phyloP scores from a whole-genome alignment of 2,329 filamentous ascomycete species.

The Sporothrix phasma region DNA sequence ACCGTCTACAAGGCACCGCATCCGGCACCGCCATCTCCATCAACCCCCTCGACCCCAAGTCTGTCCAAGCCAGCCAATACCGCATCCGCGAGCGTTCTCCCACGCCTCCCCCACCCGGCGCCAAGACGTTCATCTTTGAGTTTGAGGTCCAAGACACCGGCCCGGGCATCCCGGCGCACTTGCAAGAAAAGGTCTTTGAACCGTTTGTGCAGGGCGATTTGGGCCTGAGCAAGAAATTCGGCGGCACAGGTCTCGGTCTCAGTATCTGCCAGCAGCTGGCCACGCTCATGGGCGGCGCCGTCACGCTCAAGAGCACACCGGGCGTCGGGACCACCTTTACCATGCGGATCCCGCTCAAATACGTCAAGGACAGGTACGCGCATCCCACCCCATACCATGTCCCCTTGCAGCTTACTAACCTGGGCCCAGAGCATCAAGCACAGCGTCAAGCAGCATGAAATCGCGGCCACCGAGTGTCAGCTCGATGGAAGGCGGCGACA shows the following conservation, averaged over 20 bases:
- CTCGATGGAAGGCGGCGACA: conserved; percentile 32
- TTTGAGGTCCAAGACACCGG: conserved; percentile 86
- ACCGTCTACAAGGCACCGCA: conserved; percentile 24
- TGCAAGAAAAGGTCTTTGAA: conserved; percentile 80
- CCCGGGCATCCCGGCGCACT: conserved; percentile 67
- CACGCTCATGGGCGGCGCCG: conserved; percentile 68
- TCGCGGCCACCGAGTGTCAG: conserved; percentile 40
- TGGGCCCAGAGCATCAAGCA: conserved; percentile 39
- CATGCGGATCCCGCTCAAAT: conserved; percentile 71
- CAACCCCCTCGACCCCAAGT: conserved; percentile 51
- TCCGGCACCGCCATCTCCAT: conserved; percentile 49
- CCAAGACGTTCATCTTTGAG: conserved; percentile 64
- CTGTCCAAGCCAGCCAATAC: conserved; percentile 32
- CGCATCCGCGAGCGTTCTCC: conserved; percentile 45
- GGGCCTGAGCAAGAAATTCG: conserved; percentile 79
- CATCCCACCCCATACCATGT: too few relatives aligned
- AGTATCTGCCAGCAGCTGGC: conserved; percentile 86
- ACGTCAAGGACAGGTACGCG: conserved; percentile 47
- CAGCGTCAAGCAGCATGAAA: conserved; percentile 43
- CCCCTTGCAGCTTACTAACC: too few relatives aligned
- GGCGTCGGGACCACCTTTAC: conserved; percentile 72
- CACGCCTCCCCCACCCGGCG: conserved; percentile 50
- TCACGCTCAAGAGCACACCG: conserved; percentile 60
- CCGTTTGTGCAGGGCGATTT: conserved; percentile 92
- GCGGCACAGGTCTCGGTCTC: conserved; percentile 77